Evolutionary conservation across 1,284 basidiomycete genomes (phyloP).

Genomic region (Farysia itapuensis): DNA sequence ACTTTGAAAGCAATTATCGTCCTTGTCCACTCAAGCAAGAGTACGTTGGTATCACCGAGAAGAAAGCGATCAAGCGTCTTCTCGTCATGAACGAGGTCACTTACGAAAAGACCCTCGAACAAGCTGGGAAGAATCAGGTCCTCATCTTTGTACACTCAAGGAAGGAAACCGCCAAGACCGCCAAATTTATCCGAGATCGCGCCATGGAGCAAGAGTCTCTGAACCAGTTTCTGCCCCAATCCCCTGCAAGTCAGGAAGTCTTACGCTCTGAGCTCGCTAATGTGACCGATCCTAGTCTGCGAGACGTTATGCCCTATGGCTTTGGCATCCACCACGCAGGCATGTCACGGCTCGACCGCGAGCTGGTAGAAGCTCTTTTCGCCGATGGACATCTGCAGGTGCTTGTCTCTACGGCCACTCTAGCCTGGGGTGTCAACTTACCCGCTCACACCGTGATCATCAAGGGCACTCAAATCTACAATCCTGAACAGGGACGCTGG

Average conservation of each 20-base stretch:
- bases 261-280: slow-evolving; percentile 72
- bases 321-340: slow-evolving; percentile 99
- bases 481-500: slow-evolving; percentile 98
- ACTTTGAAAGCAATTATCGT: slow-evolving; percentile 87
- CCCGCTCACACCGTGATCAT: slow-evolving; percentile 98
- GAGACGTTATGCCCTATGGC: slow-evolving; percentile 91
- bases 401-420: slow-evolving; percentile 92
- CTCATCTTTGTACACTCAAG: slow-evolving; percentile 97
- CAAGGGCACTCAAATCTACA: slow-evolving; percentile 99
- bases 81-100: slow-evolving; percentile 99
- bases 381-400: slow-evolving; percentile 90
- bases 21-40: slow-evolving; percentile 95
- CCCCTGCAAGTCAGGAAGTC: slow-evolving; percentile 47
- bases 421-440: slow-evolving; percentile 98
- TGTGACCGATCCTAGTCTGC: slow-evolving; percentile 79
- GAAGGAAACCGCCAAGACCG: slow-evolving; percentile 97
- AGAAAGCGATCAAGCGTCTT: slow-evolving; percentile 97
- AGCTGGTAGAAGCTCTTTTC: slow-evolving; percentile 91
- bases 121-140: slow-evolving; percentile 54
- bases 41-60: slow-evolving; percentile 96
- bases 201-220: slow-evolving; percentile 96
- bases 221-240: slow-evolving; percentile 75
- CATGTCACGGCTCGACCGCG: slow-evolving; percentile 91
- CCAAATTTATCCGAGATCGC: slow-evolving; percentile 88
- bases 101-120: slow-evolving; percentile 77